Conservation (phyloP, 2,329 filamentous ascomycete genomes). For the Hymenoscyphus scutula region DNA sequence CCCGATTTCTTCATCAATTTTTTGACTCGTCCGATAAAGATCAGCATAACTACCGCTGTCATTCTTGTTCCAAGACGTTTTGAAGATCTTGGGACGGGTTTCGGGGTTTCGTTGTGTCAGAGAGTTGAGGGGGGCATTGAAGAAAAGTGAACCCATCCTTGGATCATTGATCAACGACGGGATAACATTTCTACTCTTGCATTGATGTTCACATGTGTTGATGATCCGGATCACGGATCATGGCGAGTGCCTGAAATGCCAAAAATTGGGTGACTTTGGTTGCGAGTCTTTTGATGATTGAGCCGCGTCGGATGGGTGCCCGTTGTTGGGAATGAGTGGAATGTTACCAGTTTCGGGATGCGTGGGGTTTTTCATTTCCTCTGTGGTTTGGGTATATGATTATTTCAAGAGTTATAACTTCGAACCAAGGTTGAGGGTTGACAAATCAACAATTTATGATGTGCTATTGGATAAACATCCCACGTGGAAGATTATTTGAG, state of each 20-base stretch:
- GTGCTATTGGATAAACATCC: not conserved
- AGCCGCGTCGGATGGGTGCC: constrained; percentile 3
- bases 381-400: not conserved
- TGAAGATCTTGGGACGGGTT: constrained; percentile 3
- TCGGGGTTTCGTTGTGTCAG: not conserved
- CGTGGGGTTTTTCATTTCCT: not conserved
- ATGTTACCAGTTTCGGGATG: not conserved
- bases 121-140: constrained; percentile 4
- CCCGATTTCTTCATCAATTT: not conserved
- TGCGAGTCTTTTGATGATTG: not conserved
- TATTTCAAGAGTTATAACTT: not conserved
- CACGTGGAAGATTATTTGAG: not conserved
- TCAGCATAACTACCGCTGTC: constrained; percentile 1
- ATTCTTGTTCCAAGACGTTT: not conserved
- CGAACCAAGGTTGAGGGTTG: not conserved
- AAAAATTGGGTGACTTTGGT: not conserved
- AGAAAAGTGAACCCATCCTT: not conserved
- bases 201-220: not conserved
- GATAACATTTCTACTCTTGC: not conserved
- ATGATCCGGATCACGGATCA: constrained; percentile 1
- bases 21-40: not conserved
- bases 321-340: not conserved
- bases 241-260: not conserved
- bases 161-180: not conserved
- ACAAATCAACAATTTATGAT: not conserved